A percentile compares a stretch with the other conserved stretches of the same genome.
phyloP scores from a whole-genome alignment of 2,329 filamentous ascomycete species.

The Curvularia lunata region DNA sequence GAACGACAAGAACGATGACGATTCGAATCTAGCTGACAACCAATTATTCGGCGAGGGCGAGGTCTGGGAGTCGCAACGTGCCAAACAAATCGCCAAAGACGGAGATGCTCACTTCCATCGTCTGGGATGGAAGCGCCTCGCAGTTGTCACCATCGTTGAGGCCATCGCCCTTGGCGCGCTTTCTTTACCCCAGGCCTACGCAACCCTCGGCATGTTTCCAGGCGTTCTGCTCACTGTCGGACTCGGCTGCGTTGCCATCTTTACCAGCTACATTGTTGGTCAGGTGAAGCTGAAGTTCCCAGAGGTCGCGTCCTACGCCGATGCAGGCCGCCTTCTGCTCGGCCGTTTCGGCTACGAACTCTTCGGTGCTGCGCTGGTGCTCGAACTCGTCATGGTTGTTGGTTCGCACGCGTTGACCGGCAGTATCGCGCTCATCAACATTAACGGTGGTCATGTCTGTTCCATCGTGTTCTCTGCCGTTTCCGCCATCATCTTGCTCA shows the following conservation, averaged over 20 bases:
- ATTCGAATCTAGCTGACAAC: neutral
- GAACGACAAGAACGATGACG: neutral
- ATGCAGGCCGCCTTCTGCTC: constrained; percentile 19
- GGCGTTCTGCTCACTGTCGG: constrained; percentile 19
- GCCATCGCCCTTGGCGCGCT: constrained; percentile 22
- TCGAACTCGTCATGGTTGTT: constrained; percentile 25
- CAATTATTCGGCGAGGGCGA: constrained; percentile 9
- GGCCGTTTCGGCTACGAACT: constrained; percentile 20
- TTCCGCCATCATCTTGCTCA: constrained; percentile 20
- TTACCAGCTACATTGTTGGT: constrained; percentile 22
- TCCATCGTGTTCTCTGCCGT: constrained; percentile 22
- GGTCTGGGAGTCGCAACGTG: constrained; percentile 13
- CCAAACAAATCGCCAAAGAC: constrained; percentile 22
- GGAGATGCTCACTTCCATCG: constrained; percentile 23
- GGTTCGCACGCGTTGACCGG: constrained; percentile 22
- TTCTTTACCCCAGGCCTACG: constrained; percentile 19
- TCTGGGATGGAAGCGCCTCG: constrained; percentile 23
- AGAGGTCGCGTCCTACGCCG: constrained; percentile 19
- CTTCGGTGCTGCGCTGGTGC: constrained; percentile 21
- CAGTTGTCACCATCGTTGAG: constrained; percentile 23
- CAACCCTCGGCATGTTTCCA: constrained; percentile 20
- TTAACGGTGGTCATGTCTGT: constrained; percentile 22
- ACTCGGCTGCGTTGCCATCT: constrained; percentile 19
- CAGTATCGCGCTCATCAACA: constrained; percentile 24
- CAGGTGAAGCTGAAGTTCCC: constrained; percentile 23